phyloP scores from a whole-genome alignment of 2,329 filamentous ascomycete genomes.

The Neonectria sp. region DNA sequence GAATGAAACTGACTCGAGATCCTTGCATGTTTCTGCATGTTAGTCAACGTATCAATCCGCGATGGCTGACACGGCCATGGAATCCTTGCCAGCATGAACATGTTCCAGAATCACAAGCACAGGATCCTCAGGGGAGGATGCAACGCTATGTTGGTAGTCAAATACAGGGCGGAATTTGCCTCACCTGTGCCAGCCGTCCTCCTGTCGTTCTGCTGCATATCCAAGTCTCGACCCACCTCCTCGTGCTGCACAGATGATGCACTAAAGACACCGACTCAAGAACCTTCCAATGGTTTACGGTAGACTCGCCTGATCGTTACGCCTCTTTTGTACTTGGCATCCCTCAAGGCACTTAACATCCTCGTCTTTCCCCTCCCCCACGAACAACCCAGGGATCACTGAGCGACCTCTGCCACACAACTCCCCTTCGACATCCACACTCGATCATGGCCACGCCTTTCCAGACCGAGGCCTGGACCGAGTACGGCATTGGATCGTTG shows the following conservation, averaged over 20 bases:
- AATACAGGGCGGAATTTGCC: constrained; percentile 14
- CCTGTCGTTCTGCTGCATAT: constrained; percentile 6
- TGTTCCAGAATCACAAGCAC: constrained; percentile 5
- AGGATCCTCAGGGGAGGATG: constrained; percentile 28
- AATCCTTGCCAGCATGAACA: constrained; percentile 22
- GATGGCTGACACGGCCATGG: constrained; percentile 4
- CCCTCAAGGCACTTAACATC: constrained; percentile 9
- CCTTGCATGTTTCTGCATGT: not conserved
- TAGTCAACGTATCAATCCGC: constrained; percentile 15
- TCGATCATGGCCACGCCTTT: constrained; percentile 56
- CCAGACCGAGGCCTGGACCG: constrained; percentile 60
- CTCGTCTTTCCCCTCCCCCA: constrained; percentile 9
- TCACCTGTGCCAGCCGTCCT: not conserved
- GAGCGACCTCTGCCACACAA: constrained; percentile 3
- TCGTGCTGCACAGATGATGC: constrained; percentile 6
- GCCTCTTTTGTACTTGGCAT: constrained; percentile 4
- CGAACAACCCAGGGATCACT: constrained; percentile 9
- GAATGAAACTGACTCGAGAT: constrained; percentile 19
- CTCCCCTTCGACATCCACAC: not conserved
- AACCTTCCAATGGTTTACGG: constrained; percentile 30
- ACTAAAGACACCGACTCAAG: constrained; percentile 19
- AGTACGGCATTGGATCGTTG: constrained; percentile 57
- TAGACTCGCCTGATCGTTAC: constrained; percentile 18
- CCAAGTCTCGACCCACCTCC: constrained; percentile 15
- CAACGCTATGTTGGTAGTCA: constrained; percentile 20